A percentile compares a stretch with the other conserved stretches of the same genome.
phyloP scores from a whole-genome alignment of 208 protist species.

The Crithidia sp. region DNA sequence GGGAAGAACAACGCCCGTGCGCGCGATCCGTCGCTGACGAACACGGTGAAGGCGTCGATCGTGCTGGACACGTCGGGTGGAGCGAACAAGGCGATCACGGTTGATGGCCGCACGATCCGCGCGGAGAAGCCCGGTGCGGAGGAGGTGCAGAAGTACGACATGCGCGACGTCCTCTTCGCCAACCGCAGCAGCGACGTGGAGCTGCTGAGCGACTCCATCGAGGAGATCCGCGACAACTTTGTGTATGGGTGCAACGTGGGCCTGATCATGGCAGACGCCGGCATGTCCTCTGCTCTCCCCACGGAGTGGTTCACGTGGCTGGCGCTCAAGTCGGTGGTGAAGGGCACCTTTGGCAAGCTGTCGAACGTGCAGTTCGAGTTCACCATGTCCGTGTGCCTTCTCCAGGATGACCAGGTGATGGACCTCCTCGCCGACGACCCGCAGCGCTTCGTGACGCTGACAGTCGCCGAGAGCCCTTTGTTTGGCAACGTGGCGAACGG shows the following conservation, averaged over 20 bases:
- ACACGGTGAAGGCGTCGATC: slow-evolving; percentile 57
- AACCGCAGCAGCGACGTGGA: slow-evolving; percentile 40
- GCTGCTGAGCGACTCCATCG: slow-evolving; percentile 49
- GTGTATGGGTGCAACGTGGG: slow-evolving; percentile 62
- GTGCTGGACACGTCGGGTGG: slow-evolving; percentile 44
- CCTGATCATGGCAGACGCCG: slow-evolving; percentile 72
- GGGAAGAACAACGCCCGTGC: slow-evolving; percentile 36
- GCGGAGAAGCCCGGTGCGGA: slow-evolving; percentile 52
- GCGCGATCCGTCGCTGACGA: slow-evolving; percentile 51
- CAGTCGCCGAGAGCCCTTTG: slow-evolving; percentile 69
- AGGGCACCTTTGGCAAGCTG: slow-evolving; percentile 57
- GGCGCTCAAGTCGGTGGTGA: slow-evolving; percentile 57
- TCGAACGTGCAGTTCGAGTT: slow-evolving; percentile 35
- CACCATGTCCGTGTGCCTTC: slow-evolving; percentile 61
- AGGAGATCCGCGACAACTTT: slow-evolving; percentile 70
- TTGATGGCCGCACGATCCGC: slow-evolving; percentile 64
- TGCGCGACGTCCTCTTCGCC: slow-evolving; percentile 55
- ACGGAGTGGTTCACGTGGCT: slow-evolving; percentile 72
- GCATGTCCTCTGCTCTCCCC: slow-evolving; percentile 45
- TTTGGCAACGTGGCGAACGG: slow-evolving; percentile 79
- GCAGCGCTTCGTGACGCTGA: slow-evolving; percentile 44
- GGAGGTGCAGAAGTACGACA: slow-evolving; percentile 77
- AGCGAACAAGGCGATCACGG: slow-evolving; percentile 29
- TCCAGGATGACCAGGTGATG: slow-evolving; percentile 77
- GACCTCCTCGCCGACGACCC: slow-evolving; percentile 54